A percentile compares a stretch with the other conserved stretches of the same genome.
Evolutionary conservation across 257 asterid genomes (phyloP).

Genomic region (Sherardia arvensis): DNA sequence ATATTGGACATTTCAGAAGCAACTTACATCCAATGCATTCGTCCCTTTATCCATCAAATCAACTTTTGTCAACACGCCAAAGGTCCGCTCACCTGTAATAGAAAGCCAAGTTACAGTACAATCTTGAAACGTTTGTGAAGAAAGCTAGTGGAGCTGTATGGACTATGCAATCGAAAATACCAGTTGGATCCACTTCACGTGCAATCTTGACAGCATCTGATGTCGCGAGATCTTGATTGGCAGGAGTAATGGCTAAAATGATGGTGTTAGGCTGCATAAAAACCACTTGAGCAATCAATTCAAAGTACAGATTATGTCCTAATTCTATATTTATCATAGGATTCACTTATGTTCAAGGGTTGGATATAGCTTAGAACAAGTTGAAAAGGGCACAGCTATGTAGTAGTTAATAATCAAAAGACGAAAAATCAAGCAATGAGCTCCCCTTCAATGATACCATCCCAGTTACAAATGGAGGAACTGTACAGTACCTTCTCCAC

Average conservation of each 20-base stretch:
- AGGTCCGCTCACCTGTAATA: conserved; percentile 32
- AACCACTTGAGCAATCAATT: background rate
- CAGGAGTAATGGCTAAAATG: conserved; percentile 40
- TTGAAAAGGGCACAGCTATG: background rate
- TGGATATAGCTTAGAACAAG: background rate
- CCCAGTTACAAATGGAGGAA: background rate
- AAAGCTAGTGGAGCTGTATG: background rate
- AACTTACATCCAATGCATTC: conserved; percentile 38
- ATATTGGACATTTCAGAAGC: background rate
- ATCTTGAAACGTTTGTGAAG: background rate
- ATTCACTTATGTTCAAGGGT: background rate
- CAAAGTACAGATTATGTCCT: conserved; percentile 1
- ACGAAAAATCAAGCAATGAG: background rate
- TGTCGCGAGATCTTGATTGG: conserved; percentile 45
- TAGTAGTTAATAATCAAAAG: background rate
- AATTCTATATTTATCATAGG: background rate
- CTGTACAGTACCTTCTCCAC: conserved; percentile 26
- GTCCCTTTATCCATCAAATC: conserved; percentile 47
- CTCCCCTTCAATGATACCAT: background rate
- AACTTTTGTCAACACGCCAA: conserved; percentile 39
- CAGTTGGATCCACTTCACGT: conserved; percentile 41
- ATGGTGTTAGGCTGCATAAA: conserved; percentile 33
- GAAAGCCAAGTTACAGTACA: background rate
- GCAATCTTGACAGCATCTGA: conserved; percentile 43
- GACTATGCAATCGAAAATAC: conserved; percentile 15